A percentile compares a stretch with the other conserved stretches of the same genome.
phyloP scores from a whole-genome alignment of 345 rosid genomes.

The Bretschneidera sinensis region DNA sequence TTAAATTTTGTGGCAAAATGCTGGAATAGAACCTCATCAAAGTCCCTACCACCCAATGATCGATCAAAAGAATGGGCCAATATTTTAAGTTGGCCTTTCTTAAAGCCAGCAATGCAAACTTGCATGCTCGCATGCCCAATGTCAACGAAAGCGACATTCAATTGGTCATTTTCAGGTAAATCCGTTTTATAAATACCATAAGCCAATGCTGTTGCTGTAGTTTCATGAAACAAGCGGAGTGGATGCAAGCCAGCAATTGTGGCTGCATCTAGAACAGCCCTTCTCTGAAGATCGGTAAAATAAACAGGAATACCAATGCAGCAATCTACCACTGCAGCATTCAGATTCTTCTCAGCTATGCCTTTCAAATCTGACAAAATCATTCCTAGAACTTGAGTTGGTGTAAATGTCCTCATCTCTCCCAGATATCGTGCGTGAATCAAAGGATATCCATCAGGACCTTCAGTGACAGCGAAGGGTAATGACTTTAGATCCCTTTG shows the following conservation, averaged over 20 bases:
- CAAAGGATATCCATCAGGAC: conserved; percentile 88
- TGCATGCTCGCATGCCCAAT: conserved; percentile 94
- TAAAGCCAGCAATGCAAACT: conserved; percentile 93
- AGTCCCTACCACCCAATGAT: conserved; percentile 88
- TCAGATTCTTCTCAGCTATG: conserved; percentile 84
- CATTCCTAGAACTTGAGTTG: conserved; percentile 95
- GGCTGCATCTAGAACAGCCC: conserved; percentile 94
- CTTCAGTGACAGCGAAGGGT: conserved; percentile 68
- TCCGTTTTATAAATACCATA: conserved; percentile 98
- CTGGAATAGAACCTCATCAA: conserved; percentile 77
- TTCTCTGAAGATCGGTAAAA: conserved; percentile 86
- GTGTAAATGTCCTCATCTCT: conserved; percentile 71
- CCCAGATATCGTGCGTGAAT: conserved; percentile 82
- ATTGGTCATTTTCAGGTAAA: conserved; percentile 72
- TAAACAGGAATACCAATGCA: conserved; percentile 93
- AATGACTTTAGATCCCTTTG: conserved; percentile 76
- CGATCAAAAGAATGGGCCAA: conserved; percentile 79
- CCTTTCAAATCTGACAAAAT: conserved; percentile 69
- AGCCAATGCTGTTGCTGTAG: conserved; percentile 92
- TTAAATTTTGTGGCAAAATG: conserved; percentile 79
- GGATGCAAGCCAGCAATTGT: conserved; percentile 92
- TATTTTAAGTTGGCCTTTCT: conserved; percentile 76
- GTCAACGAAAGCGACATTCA: conserved; percentile 90
- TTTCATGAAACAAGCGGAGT: conserved; percentile 77
- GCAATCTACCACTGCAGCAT: conserved; percentile 88